phyloP scores from a whole-genome alignment of 192 early-diverging fungal genomes.

The Coemansia sp. region DNA sequence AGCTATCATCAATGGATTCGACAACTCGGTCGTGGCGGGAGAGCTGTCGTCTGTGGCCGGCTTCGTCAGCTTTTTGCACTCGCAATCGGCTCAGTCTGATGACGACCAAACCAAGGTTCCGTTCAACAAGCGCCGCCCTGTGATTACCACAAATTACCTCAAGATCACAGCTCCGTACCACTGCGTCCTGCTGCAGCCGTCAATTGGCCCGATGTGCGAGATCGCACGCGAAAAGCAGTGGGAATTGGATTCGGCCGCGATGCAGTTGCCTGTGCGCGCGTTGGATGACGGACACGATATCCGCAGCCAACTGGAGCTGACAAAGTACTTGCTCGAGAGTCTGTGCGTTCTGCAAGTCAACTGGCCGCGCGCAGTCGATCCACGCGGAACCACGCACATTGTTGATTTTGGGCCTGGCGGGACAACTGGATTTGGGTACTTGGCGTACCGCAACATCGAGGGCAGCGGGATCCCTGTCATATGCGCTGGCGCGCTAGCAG shows the following conservation, averaged over 20 bases:
- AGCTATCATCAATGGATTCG: constrained; percentile 21
- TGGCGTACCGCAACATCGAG: constrained; percentile 85
- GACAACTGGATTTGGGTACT: constrained; percentile 73
- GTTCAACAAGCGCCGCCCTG: constrained; percentile 73
- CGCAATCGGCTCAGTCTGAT: constrained; percentile 8
- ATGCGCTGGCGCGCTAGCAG: constrained; percentile 21
- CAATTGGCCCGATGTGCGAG: neutral
- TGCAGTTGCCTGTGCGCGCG: constrained; percentile 67
- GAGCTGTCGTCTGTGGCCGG: constrained; percentile 1
- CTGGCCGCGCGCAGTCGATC: constrained; percentile 62
- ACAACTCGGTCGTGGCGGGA: constrained; percentile 29
- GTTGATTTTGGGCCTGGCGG: constrained; percentile 95
- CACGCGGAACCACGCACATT: constrained; percentile 70
- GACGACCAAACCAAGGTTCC: constrained; percentile 70
- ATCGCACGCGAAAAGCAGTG: constrained; percentile 26
- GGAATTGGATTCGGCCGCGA: constrained; percentile 11
- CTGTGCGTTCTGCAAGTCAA: constrained; percentile 63
- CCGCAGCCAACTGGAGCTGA: constrained; percentile 57
- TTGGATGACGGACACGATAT: constrained; percentile 83
- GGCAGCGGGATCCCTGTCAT: constrained; percentile 72
- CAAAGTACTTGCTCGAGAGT: constrained; percentile 63
- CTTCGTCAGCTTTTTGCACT: constrained; percentile 11
- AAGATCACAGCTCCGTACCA: constrained; percentile 84
- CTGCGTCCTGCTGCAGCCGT: constrained; percentile 12
- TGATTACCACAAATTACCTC: constrained; percentile 75